A percentile compares a stretch with the other conserved stretches of the same genome.
Evolutionary conservation across 2,329 filamentous ascomycete genomes (phyloP).

Genomic region (Colletotrichum tamarilloi): DNA sequence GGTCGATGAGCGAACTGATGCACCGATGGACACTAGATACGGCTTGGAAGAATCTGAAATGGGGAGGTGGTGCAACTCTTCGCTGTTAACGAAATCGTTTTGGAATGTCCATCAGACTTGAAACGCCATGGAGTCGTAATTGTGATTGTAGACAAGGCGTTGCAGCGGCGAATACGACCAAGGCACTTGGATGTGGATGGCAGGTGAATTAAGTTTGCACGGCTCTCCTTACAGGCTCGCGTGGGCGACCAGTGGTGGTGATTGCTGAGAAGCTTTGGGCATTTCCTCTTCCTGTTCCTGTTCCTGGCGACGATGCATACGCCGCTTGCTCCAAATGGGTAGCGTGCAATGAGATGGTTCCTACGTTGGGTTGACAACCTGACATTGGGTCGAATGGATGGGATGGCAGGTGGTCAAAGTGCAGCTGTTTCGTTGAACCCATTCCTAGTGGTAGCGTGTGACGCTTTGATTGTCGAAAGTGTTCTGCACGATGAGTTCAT

Average conservation of each 20-base stretch:
- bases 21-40: not conserved
- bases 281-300: slow-evolving; percentile 4
- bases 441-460: not conserved
- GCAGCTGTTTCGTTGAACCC: slow-evolving; percentile 9
- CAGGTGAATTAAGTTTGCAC: slow-evolving; percentile 15
- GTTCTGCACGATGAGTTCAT: not conserved
- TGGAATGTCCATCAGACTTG: not conserved
- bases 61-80: not conserved
- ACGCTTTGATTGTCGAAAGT: not conserved
- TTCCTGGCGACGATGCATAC: not conserved
- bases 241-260: not conserved
- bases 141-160: not conserved
- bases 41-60: not conserved
- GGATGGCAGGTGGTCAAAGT: slow-evolving; percentile 20
- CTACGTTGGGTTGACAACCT: not conserved
- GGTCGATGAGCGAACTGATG: not conserved
- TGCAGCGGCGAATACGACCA: slow-evolving; percentile 1
- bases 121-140: slow-evolving; percentile 16
- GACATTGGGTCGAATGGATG: not conserved
- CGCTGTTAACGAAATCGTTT: not conserved
- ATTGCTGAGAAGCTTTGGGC: not conserved
- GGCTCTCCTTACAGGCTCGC: slow-evolving; percentile 1
- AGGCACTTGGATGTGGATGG: slow-evolving; percentile 1
- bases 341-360: not conserved
- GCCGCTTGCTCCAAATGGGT: not conserved